Percentiles rank a stretch among this genome's conserved stretches.
Conservation (phyloP, 306 rosid genomes). For the Prunus dulcis region DNA sequence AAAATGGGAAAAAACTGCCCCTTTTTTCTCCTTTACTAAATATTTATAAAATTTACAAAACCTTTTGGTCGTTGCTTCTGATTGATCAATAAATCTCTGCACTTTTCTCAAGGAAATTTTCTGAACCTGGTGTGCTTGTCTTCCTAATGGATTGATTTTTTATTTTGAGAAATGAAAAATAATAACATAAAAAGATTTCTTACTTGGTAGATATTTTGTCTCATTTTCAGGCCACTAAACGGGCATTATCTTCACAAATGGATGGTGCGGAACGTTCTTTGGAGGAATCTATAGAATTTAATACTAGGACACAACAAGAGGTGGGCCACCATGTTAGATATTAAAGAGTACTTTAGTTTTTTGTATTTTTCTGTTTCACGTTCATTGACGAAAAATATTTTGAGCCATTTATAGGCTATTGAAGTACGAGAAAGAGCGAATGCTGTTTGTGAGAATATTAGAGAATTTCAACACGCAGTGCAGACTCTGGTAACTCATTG, state of each 20-base stretch:
- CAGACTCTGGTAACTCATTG: conserved; percentile 53
- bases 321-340: conserved; percentile 35
- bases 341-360: background rate
- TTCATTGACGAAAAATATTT: conserved; percentile 4
- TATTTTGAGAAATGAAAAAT: background rate
- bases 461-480: conserved; percentile 46
- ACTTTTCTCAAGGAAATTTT: conserved; percentile 10
- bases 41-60: too few relatives aligned
- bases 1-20: too few relatives aligned
- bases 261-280: conserved; percentile 50
- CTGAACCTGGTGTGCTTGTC: conserved; percentile 3
- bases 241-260: conserved; percentile 56
- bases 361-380: background rate
- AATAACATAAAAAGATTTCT: conserved; percentile 3
- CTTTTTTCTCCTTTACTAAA: background rate
- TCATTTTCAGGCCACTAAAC: conserved; percentile 61
- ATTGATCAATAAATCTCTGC: conserved; percentile 2
- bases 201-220: conserved; percentile 14
- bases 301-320: conserved; percentile 47
- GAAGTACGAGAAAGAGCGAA: conserved; percentile 46
- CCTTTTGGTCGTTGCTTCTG: background rate
- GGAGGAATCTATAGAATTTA: conserved; percentile 49
- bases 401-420: conserved; percentile 44
- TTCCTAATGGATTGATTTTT: conserved; percentile 6
- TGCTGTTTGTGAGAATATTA: conserved; percentile 38